Percentiles rank a stretch among this genome's conserved stretches.
Conservation (phyloP, 371 early-diverging fungal species). For the Rhizopus delemar region DNA sequence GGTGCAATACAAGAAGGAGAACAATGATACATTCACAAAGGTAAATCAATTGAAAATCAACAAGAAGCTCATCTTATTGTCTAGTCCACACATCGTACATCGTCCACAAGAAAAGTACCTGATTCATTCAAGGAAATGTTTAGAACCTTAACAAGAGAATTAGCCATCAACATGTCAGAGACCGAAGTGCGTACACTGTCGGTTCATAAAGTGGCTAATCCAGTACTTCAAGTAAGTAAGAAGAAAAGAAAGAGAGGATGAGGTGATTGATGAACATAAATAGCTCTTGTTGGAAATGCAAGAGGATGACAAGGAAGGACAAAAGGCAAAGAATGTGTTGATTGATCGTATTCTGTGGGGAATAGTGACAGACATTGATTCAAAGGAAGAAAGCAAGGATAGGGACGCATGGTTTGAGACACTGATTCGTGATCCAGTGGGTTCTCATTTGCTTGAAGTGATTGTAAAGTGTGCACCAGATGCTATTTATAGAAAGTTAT, state of each 20-base stretch:
- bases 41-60: too few relatives aligned
- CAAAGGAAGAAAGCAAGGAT: constrained; percentile 33
- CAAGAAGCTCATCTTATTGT: too few relatives aligned
- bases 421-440: constrained; percentile 62
- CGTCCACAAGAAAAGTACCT: constrained; percentile 60
- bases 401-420: constrained; percentile 64
- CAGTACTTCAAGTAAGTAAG: constrained; percentile 67
- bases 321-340: constrained; percentile 52
- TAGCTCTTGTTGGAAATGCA: constrained; percentile 59
- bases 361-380: constrained; percentile 51
- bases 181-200: constrained; percentile 63
- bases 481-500: constrained; percentile 66
- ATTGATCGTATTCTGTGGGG: constrained; percentile 69
- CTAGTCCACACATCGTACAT: constrained; percentile 29
- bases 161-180: constrained; percentile 57
- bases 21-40: constrained; percentile 53
- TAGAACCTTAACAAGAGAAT: constrained; percentile 53
- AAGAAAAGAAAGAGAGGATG: not conserved
- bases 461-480: constrained; percentile 62
- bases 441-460: constrained; percentile 69
- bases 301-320: constrained; percentile 49
- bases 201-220: constrained; percentile 72
- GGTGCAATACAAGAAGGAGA: constrained; percentile 65
- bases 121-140: constrained; percentile 61
- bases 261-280: too few relatives aligned